Base-by-base conservation (phyloP, 371 early-diverging fungal species). In the Mucor piriformis region DNA sequence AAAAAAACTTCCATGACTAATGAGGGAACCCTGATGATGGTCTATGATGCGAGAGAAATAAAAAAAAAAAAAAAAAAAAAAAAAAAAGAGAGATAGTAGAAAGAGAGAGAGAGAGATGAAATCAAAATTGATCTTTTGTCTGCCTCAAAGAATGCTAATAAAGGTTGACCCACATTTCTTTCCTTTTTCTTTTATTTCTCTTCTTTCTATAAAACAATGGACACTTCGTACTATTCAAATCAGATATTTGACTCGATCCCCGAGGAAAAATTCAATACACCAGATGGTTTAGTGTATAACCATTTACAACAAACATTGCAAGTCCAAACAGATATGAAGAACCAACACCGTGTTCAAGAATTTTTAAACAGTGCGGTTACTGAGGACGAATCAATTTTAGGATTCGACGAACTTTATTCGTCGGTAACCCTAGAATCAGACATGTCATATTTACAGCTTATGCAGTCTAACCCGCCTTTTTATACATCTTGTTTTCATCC, bases 291-390 rank as follows among this genome's bases (percentile, higher is more conserved):
- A 10, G 59, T 59, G 1, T 59, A 44, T 29, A 50, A 52, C 3
- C 59, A 59, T 46, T 20, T 59, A 25, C 59, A 59, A 21, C 34
- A 35, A 25, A 59, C 59, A 34, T 24, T 59, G 16, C 51, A 59
- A 51, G 52, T 52, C 2, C 59, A 59, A 25, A 59, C 52, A 21
- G 59, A 59, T 16, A 4, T 59, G 1, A 59, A 59, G 16, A 59
- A 43, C 6, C 59, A 58, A 11, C 50, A 50, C 6, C 57, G 56
- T 13, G 43, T 57, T 11, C 57, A 57, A 8, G 50, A 57, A 23
- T 58, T 58, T 3, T 11, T 46, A 23, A 59, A 50, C 18, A 44
- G 44, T 40, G 44, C 46, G 16, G 23, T 33, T 3, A 50, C 35
- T 8, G 37, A 23, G 35, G 51, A 50, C 18, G 27, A 50, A 13